Conservation (phyloP, 768 basidiomycete genomes). For the Hypsizygus marmoreus region DNA sequence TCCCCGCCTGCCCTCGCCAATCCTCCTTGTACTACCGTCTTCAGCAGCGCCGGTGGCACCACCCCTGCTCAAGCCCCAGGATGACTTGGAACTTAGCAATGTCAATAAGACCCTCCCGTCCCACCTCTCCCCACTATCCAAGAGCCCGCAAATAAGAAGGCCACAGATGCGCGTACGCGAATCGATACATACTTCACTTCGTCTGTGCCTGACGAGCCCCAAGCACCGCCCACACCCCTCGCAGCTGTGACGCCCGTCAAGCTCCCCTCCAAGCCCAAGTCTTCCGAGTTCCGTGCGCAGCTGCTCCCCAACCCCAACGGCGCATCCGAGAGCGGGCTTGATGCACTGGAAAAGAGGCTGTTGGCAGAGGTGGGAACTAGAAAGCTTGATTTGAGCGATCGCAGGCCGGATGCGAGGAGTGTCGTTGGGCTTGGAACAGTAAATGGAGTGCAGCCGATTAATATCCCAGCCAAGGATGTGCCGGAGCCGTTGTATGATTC, state of each 20-base stretch:
- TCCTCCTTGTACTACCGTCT: background rate
- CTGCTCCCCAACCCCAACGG: conserved; percentile 13
- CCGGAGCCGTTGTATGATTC: conserved; percentile 48
- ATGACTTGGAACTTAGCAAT: no score
- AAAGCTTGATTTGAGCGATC: conserved; percentile 37
- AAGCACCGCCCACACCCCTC: conserved; percentile 55
- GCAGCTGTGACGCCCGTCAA: conserved; percentile 43
- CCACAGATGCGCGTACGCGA: no score
- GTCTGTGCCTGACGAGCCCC: conserved; percentile 1
- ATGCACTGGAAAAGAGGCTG: conserved; percentile 70
- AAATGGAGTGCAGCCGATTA: conserved; percentile 32
- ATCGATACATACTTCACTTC: background rate
- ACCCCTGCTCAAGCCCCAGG: no score
- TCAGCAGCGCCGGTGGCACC: background rate
- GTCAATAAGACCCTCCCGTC: conserved; percentile 5
- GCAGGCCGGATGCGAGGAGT: conserved; percentile 33
- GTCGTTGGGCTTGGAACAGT: no score
- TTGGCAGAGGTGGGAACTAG: conserved; percentile 75
- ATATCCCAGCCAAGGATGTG: conserved; percentile 34
- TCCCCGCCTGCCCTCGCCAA: conserved; percentile 43
- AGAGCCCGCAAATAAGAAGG: conserved; percentile 1
- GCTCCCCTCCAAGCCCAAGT: conserved; percentile 14
- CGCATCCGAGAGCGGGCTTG: conserved; percentile 57
- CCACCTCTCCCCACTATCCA: conserved; percentile 7
- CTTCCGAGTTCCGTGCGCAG: conserved; percentile 8